Evolutionary conservation across 179 eudicot genomes (phyloP), one percentile per base, ranked within the genome.

Genomic region (Gypsophila paniculata): DNA sequence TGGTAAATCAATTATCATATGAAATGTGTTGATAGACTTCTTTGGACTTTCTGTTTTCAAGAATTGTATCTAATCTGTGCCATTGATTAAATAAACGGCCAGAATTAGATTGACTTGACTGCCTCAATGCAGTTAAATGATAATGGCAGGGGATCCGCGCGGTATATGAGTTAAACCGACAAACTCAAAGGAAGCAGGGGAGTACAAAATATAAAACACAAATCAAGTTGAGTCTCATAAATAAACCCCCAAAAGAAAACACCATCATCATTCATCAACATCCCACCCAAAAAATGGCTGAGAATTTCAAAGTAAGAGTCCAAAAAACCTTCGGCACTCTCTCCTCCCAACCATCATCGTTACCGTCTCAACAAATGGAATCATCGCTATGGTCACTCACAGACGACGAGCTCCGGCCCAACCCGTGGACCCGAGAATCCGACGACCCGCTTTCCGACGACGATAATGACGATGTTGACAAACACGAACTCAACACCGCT

Each of bases 361-460:
- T 74, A 0, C 29, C 77, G 6, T 22, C 65, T 3, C 73, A 48
- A 55, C 76, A 75, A 52, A 34, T 73, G 5, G 54, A 52, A 26
- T 61, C 78, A 0, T 81, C 86, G 6, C 71, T 83, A 17, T 83
- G 86, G 86, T 68, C 78, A 25, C 84, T 83, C 54, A 78, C 86
- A 6, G 86, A 83, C 73, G 79, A 75, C 29, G 86, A 83, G 49
- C 75, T 81, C 6, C 72, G 78, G 61, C 81, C 69, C 74, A 67
- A 74, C 55, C 72, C n/a, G 48, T 67, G 80, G 69, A 11, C 65
- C 13, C 74, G 59, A 11, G 65, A 73, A 60, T 38, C 73, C 70
- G 71, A 76, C 69, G 76, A 72, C 42, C 72, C 75, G 4, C 8
- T 29, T 26, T 77, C 72, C 23, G 74, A 54, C 17, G 80, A 77